Conservation (phyloP, 495 filamentous ascomycete genomes). For the Neohortaea acidophila region DNA sequence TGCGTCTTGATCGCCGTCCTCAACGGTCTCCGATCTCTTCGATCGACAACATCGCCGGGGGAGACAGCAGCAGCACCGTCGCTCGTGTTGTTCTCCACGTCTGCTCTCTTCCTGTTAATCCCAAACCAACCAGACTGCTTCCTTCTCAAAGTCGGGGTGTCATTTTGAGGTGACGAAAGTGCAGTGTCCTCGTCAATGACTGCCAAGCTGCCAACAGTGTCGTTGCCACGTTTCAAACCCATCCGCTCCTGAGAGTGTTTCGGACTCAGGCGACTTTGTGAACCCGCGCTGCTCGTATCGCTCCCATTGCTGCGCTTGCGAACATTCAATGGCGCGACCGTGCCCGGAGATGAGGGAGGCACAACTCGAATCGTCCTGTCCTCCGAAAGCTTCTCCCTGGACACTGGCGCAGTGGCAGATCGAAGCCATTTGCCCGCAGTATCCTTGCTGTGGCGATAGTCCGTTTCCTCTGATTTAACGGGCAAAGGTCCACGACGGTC, state of each 20-base stretch:
- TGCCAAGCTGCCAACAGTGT: conserved; percentile 6
- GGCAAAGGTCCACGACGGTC: conserved; percentile 22
- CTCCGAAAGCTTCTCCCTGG: conserved; percentile 11
- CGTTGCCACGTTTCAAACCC: conserved; percentile 5
- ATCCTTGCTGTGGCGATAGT: conserved; percentile 17
- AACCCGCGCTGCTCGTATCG: conserved; percentile 11
- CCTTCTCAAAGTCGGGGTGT: conserved; percentile 17
- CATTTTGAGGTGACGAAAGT: conserved; percentile 2
- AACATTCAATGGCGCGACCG: conserved; percentile 27
- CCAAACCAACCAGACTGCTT: conserved; percentile 28
- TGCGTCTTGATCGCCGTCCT: background rate
- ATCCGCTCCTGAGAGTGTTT: conserved; percentile 12
- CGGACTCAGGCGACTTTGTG: conserved; percentile 3
- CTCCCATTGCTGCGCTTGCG: conserved; percentile 26
- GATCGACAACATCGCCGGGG: conserved; percentile 21
- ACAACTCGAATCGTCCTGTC: conserved; percentile 27
- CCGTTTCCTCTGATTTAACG: conserved; percentile 27
- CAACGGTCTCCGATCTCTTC: conserved; percentile 3
- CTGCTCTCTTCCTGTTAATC: conserved; percentile 11
- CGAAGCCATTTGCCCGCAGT: conserved; percentile 19
- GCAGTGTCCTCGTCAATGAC: conserved; percentile 13
- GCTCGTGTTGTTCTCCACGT: conserved; percentile 1
- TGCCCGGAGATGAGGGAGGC: conserved; percentile 20
- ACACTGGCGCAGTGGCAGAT: conserved; percentile 26
- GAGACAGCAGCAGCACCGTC: background rate